A percentile compares a stretch with the other conserved stretches of the same genome.
Conservation (phyloP, 2,329 filamentous ascomycete genomes). For the Geosmithia flava region DNA sequence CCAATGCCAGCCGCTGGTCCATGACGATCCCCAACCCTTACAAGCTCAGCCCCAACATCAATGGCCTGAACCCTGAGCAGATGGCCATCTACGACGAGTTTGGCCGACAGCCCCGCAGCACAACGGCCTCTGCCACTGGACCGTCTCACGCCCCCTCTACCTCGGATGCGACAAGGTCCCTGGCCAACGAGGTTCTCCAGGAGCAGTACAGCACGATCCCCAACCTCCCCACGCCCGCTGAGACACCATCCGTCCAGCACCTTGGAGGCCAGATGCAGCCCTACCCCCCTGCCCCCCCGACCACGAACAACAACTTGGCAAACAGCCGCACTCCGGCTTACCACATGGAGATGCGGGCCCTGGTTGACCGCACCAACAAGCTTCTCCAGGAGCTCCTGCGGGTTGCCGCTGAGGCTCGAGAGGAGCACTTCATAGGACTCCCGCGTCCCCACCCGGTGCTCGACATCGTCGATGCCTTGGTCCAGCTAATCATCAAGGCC, state of each 20-base stretch:
- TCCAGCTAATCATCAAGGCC: conserved; percentile 50
- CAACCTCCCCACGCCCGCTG: conserved; percentile 44
- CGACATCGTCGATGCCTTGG: conserved; percentile 50
- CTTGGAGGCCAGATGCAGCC: conserved; percentile 39
- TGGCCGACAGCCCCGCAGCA: conserved; percentile 65
- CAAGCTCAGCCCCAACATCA: conserved; percentile 58
- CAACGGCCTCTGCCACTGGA: conserved; percentile 32
- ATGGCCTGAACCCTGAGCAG: conserved; percentile 79
- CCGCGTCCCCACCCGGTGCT: conserved; percentile 46
- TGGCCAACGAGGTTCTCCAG: conserved; percentile 52
- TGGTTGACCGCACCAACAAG: conserved; percentile 45
- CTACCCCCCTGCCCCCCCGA: conserved; percentile 40
- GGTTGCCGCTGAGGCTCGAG: conserved; percentile 36
- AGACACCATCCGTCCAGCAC: conserved; percentile 44
- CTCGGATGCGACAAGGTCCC: conserved; percentile 47
- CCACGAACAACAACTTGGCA: conserved; percentile 18
- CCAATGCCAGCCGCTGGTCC: conserved; percentile 76
- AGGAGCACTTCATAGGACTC: conserved; percentile 48
- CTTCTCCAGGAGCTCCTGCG: conserved; percentile 44
- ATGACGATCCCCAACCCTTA: conserved; percentile 90
- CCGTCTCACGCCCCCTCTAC: conserved; percentile 42
- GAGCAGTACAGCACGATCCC: conserved; percentile 48
- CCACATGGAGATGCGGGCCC: conserved; percentile 37
- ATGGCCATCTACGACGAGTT: conserved; percentile 97
- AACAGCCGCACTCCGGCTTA: conserved; percentile 38